Percentiles rank a stretch among this genome's conserved stretches.
These are phyloP conservation scores for Phytophthora boehmeriae DNA, from an alignment of 352 stramenopile genomes.

Conservation along the genomic window DNA sequence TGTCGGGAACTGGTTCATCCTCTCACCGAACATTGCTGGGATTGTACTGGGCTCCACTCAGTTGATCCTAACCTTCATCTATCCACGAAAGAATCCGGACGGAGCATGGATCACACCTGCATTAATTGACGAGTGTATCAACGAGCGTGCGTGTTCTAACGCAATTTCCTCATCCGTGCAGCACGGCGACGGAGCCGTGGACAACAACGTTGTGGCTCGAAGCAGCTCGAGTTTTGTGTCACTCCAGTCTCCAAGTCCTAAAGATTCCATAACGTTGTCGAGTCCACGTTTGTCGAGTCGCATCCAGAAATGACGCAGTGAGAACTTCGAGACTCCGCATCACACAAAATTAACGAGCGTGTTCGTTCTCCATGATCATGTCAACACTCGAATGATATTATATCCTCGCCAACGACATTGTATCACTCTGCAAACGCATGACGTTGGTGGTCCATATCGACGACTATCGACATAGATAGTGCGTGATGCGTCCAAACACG, in stretches of 20 bases:
- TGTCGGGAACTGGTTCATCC: conserved; percentile 28
- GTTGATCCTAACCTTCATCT: conserved; percentile 46
- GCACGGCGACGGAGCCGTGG: conserved; percentile 16
- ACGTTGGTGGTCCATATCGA: background rate
- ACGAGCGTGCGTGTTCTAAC: conserved; percentile 4
- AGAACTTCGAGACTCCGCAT: too few relatives aligned
- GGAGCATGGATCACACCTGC: background rate
- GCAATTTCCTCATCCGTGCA: conserved; percentile 25
- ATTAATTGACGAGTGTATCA: background rate
- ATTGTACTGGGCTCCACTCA: conserved; percentile 34
- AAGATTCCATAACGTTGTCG: background rate
- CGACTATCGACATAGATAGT: conserved; percentile 2
- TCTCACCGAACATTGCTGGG: conserved; percentile 35
- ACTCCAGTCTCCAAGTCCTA: conserved; percentile 14
- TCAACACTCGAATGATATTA: too few relatives aligned
- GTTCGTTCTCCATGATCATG: too few relatives aligned
- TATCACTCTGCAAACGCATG: background rate
- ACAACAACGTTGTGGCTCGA: conserved; percentile 4
- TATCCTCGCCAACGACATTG: too few relatives aligned
- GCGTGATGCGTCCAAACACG: conserved; percentile 1
- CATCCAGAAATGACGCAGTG: background rate
- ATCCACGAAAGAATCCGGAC: conserved; percentile 2
- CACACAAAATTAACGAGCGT: too few relatives aligned
- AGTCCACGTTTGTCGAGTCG: background rate
- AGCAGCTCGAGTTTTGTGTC: conserved; percentile 22